A percentile compares a stretch with the other conserved stretches of the same genome.
Evolutionary conservation across 345 rosid genomes (phyloP).

Genomic region (Eucalyptus curtisii): DNA sequence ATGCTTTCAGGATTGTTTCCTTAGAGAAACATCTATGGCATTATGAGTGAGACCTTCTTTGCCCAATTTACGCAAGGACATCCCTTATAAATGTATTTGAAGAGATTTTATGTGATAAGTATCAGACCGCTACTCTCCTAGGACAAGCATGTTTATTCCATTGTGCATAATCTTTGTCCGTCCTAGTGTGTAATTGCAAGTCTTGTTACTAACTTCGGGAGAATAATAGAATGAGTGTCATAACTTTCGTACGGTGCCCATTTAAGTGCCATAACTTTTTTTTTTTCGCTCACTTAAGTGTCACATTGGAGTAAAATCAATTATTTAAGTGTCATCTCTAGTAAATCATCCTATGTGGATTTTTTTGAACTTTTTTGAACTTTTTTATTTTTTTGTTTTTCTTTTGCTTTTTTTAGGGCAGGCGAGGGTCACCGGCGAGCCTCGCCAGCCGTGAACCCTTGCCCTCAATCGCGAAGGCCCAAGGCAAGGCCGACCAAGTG

Average conservation of each 20-base stretch:
- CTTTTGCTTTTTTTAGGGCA: too few species aligned
- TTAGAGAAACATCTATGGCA: not conserved
- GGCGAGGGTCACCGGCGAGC: fast-evolving
- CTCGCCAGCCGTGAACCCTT: fast-evolving
- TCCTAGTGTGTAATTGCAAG: not conserved
- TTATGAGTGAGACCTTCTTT: not conserved
- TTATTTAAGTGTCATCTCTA: fast-evolving
- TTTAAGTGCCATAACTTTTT: too few species aligned
- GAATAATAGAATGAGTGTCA: too few species aligned
- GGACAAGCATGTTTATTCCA: not conserved
- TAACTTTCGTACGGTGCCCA: too few species aligned
- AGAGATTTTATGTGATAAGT: not conserved
- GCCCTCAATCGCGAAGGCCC: too few species aligned
- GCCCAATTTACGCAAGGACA: not conserved
- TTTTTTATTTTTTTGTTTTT: too few species aligned
- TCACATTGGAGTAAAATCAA: too few species aligned
- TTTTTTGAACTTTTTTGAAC: too few species aligned
- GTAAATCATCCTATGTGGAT: too few species aligned
- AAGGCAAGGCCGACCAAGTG: too few species aligned
- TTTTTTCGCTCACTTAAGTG: too few species aligned
- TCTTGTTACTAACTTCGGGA: not conserved
- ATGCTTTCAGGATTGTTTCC: not conserved
- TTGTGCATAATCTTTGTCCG: not conserved
- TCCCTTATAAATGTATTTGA: not conserved
- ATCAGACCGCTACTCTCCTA: not conserved